Percentiles rank a stretch among this genome's conserved stretches.
Evolutionary conservation across 2,329 filamentous ascomycete genomes (phyloP).

Genomic region (Colletotrichum sp.): DNA sequence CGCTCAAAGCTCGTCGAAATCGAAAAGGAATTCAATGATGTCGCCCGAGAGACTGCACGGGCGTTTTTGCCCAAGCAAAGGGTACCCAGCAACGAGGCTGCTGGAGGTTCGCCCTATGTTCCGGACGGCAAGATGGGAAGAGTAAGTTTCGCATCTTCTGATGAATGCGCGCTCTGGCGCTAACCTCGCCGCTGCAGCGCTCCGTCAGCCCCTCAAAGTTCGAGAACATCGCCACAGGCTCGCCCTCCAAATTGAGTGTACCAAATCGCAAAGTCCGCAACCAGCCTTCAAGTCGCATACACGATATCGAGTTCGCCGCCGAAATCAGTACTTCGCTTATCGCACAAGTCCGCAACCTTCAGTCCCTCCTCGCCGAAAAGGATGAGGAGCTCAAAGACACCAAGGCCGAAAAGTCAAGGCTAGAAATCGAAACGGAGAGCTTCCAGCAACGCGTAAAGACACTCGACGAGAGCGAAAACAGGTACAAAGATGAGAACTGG

Average conservation of each 20-base stretch:
- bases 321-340: conserved; percentile 96
- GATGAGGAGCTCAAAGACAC: conserved; percentile 83
- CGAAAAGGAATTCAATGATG: conserved; percentile 94
- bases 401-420: conserved; percentile 75
- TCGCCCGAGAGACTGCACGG: conserved; percentile 86
- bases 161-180: neutral
- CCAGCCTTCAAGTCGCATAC: conserved; percentile 84
- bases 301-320: conserved; percentile 98
- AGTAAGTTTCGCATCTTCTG: conserved; percentile 43
- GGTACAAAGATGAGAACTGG: conserved; percentile 99
- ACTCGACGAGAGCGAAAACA: conserved; percentile 91
- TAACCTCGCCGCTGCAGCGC: conserved; percentile 49
- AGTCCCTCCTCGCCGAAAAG: conserved; percentile 82
- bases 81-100: conserved; percentile 71
- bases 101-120: conserved; percentile 56
- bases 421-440: conserved; percentile 83
- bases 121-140: conserved; percentile 57
- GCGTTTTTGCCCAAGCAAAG: conserved; percentile 88
- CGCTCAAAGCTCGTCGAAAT: conserved; percentile 84
- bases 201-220: conserved; percentile 79
- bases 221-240: conserved; percentile 82
- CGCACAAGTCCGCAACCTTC: conserved; percentile 90
- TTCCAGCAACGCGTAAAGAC: conserved; percentile 81
- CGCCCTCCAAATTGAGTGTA: conserved; percentile 87
- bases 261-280: conserved; percentile 90